These are phyloP conservation scores for Davidsoniella australis DNA, from an alignment of 2,329 filamentous ascomycete genomes.

Conservation along the genomic window DNA sequence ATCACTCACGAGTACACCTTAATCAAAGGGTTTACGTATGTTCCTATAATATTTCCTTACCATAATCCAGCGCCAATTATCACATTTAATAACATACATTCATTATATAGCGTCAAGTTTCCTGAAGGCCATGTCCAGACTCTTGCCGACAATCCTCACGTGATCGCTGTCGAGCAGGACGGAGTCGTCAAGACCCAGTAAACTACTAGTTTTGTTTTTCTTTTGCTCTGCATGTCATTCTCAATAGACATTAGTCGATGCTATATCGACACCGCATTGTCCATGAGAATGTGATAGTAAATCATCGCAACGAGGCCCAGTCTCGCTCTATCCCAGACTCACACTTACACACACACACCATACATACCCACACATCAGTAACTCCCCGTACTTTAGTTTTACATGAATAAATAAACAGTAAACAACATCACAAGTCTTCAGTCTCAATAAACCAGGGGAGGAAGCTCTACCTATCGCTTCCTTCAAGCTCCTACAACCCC, in stretches of 20 bases:
- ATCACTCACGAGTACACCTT: constrained; percentile 72
- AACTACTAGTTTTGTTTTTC: too few species aligned
- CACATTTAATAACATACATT: background rate
- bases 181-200: constrained; percentile 18
- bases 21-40: constrained; percentile 88
- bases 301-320: background rate
- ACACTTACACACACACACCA: too few species aligned
- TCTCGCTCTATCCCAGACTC: background rate
- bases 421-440: too few species aligned
- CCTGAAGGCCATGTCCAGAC: constrained; percentile 42
- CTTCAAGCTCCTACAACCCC: background rate
- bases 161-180: constrained; percentile 63
- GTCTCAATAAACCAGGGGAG: background rate
- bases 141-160: constrained; percentile 50
- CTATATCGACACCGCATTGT: background rate
- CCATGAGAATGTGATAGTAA: background rate
- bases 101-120: constrained; percentile 37
- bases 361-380: too few species aligned
- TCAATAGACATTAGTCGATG: background rate
- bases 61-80: background rate
- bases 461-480: background rate
- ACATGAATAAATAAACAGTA: too few species aligned
- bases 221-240: too few species aligned
- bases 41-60: constrained; percentile 14
- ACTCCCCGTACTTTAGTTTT: too few species aligned